phyloP scores from a whole-genome alignment of 2,329 filamentous ascomycete species.

The Ophiocordyceps sinensis region DNA sequence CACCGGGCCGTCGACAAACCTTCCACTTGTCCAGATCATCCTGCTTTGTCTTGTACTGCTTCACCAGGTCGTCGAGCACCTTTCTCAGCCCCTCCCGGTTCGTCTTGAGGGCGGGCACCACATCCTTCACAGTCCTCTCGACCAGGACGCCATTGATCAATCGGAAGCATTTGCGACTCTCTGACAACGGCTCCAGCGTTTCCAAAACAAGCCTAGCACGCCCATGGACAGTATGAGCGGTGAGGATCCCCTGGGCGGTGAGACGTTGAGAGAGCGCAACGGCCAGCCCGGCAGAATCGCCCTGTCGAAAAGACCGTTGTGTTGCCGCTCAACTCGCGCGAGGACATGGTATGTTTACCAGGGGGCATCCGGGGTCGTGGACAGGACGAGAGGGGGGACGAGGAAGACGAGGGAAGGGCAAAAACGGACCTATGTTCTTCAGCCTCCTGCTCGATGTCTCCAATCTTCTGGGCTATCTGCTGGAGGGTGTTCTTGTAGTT shows the following conservation, averaged over 20 bases:
- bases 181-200: conserved; percentile 68
- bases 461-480: conserved; percentile 89
- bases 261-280: neutral
- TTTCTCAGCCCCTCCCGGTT: conserved; percentile 91
- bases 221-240: conserved; percentile 8
- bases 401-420: neutral
- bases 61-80: conserved; percentile 84
- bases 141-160: conserved; percentile 96
- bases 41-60: conserved; percentile 92
- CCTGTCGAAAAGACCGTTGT: too few relatives aligned
- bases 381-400: neutral
- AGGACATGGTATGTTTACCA: neutral
- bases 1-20: conserved; percentile 36
- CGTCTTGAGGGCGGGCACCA: conserved; percentile 78
- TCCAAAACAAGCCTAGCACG: conserved; percentile 72
- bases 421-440: conserved; percentile 81
- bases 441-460: conserved; percentile 90
- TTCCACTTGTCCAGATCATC: conserved; percentile 97
- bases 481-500: conserved; percentile 71
- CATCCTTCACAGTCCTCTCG: conserved; percentile 85
- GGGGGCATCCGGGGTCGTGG: neutral
- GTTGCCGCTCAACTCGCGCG: neutral
- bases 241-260: conserved; percentile 1
- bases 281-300: neutral
- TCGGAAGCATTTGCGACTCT: conserved; percentile 90